Base-by-base conservation (phyloP, 352 stramenopile genomes). In the Globisporangium rhizosaccharum region DNA sequence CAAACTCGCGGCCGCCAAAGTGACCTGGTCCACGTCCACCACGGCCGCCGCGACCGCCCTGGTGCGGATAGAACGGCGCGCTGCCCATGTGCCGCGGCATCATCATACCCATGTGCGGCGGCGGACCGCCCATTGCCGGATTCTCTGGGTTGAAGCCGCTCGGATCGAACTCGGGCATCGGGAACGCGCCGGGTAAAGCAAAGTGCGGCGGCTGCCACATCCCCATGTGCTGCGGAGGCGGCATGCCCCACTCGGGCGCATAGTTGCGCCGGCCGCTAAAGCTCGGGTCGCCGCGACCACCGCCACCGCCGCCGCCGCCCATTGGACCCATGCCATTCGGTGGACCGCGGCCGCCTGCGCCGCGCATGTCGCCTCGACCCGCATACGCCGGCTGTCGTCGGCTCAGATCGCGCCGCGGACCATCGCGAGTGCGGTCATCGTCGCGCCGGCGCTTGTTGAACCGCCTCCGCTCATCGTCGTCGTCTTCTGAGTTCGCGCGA, bases 131-230 rank as follows among this genome's bases (percentile, higher is more conserved):
- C 78, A 89, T 85, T 1, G 67, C 73, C 4, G 74, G 62, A 30
- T 76, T 82, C 49, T 92, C 79, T 18, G 68, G 70, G 69, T 87
- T 85, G 54, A 87, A 92, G 56, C 62, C 61, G 56, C 66, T 89
- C 25, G 73, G 79, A 53, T 90, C 82, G 63, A 90, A 92, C 26
- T 87, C 82, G 20, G 69, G 64, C 71, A 80, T 80, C 26, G 78
- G 71, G 59, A 74, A 76, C 14, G 51, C 70, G 3, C 75, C 68
- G 2, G 73, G 76, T 14, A 75, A 75, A 33, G 77, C 82, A 20
- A 80, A 48, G 26, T 59, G 59, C 30, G 51, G 78, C 17, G 81
- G 81, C 41, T 71, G 71, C 82, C 82, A 92, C 75, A 90, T 88
- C 9, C 72, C 72, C 61, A 74, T 76, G 36, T 66, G 64, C 47